Base-by-base conservation (phyloP, 257 asterid genomes). In the Pogostemon cablin region DNA sequence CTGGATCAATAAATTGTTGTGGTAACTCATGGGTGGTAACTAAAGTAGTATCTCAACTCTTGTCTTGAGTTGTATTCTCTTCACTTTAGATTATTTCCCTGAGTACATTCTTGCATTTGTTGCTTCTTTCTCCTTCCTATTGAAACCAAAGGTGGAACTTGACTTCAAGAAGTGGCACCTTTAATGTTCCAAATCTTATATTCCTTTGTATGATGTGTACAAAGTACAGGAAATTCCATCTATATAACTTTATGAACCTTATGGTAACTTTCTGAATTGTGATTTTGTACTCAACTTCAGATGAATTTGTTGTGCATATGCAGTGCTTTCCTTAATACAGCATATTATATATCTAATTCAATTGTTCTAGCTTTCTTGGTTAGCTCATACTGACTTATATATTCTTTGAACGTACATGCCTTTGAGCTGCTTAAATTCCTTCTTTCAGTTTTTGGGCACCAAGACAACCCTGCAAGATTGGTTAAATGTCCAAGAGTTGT, bases 401-500 rank as follows among this genome's bases (percentile, higher is more conserved):
- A 25, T 25, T 25, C 32, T 72, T 66, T 75, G 54, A 11, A 55
- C 59, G 17, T 40, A 37, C 35, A 39, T 73, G 34, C 6, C 46
- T 25, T 50, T 60, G 3, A 57, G 47, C 50, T 65, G 56, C 39
- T 72, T 65, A 58, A 7, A 7, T 62, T 68, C 73, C 53, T 75
- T 72, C 65, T 75, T 73, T 61, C 86, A 93, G 99, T 93, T 82
- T 89, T 83, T 84, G 79, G 97, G 77, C 91, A 81, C 82, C 86
- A 80, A 66, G 95, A 93, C 73, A 79, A 91, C 63, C 99, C 97
- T 65, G 81, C 85, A 56, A 87, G 88, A 79, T 80, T 93, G 76
- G 72, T 85, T 63, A 86, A 81, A 83, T 75, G 73, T 68, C 97
- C 97, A 57, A 93, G 58, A 82, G 77, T 91, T 53, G 97, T 91